Evolutionary conservation across 768 basidiomycete species (phyloP), one percentile per base, ranked within the genome.

Genomic region (Agrocybe pediades): DNA sequence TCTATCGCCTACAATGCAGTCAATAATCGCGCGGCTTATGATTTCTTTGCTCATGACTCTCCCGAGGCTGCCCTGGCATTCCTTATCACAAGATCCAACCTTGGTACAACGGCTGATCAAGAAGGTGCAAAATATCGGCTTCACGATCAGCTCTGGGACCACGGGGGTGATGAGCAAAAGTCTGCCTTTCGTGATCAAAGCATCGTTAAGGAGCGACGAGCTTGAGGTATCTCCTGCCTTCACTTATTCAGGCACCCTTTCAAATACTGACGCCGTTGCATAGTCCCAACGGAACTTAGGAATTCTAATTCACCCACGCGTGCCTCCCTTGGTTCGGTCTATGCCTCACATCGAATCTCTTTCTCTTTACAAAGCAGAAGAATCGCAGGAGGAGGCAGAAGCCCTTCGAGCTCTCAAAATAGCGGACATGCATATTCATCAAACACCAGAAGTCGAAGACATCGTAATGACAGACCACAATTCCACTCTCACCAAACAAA

Each of bases 281-380:
- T 16, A 67, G 60, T 62, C 62, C 7, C 69, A 76, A 55, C 70
- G 62, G 19, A 70, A 71, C 29, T 62, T 88, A 43, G 88, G 90
- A 53, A 65, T 86, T 23, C 70, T 92, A 20, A 64, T 95, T 9
- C 92, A 94, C 61, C 91, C 92, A 42, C 86, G 90, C 19, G 75
- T 89, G 4, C 92, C 92, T 8, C 88, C 91, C 7, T 69, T 90
- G 11, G 74, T 91, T 49, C 83, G 87, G 41, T 76, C 86, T 3
- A 67, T 88, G 52, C 88, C 90, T 15, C 74, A 79, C 25, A 64
- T 88, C 9, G 88, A 88, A 56, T 68, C 76, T 1, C 64, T 91
- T 15, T 78, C 85, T 11, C 73, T 92, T 24, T 84, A 83, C 58
- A 78, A 76, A 23, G 70, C 72, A 2, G 87, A 91, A 58, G 88